A percentile compares a stretch with the other conserved stretches of the same genome.
phyloP scores from a whole-genome alignment of 2,329 filamentous ascomycete species.

The Fusarium poae region DNA sequence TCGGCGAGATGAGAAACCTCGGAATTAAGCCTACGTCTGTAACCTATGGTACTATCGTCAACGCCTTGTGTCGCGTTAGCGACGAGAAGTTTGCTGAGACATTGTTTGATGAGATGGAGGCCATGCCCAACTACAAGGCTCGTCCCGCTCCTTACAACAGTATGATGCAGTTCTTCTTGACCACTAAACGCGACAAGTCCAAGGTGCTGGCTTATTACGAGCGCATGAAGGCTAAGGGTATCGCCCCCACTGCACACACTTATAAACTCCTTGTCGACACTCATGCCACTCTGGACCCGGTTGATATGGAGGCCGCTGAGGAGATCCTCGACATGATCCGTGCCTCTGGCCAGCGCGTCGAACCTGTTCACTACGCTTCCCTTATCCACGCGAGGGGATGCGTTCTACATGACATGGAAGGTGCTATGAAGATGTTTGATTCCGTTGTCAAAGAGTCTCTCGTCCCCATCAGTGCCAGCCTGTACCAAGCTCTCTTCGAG shows the following conservation, averaged over 20 bases:
- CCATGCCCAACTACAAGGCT: constrained; percentile 98
- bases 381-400: constrained; percentile 97
- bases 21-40: constrained; percentile 96
- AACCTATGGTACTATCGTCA: constrained; percentile 98
- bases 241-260: constrained; percentile 92
- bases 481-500: constrained; percentile 98
- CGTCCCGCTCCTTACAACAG: constrained; percentile 98
- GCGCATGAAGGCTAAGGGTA: constrained; percentile 89
- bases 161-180: constrained; percentile 99
- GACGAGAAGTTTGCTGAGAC: constrained; percentile 98
- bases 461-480: constrained; percentile 81
- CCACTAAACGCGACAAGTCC: constrained; percentile 92
- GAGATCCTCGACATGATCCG: constrained; percentile 84
- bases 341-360: constrained; percentile 78
- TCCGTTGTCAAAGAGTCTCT: constrained; percentile 76
- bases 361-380: constrained; percentile 95
- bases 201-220: constrained; percentile 97
- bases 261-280: constrained; percentile 98
- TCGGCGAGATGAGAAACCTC: constrained; percentile 94
- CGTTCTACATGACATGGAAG: constrained; percentile 89
- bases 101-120: constrained; percentile 99
- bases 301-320: constrained; percentile 90
- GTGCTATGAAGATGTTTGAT: constrained; percentile 85
- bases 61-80: constrained; percentile 94
- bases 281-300: constrained; percentile 91